These are phyloP conservation scores for Gaeumannomyces tritici DNA, from an alignment of 2,329 filamentous ascomycete genomes.

Conservation along the genomic window DNA sequence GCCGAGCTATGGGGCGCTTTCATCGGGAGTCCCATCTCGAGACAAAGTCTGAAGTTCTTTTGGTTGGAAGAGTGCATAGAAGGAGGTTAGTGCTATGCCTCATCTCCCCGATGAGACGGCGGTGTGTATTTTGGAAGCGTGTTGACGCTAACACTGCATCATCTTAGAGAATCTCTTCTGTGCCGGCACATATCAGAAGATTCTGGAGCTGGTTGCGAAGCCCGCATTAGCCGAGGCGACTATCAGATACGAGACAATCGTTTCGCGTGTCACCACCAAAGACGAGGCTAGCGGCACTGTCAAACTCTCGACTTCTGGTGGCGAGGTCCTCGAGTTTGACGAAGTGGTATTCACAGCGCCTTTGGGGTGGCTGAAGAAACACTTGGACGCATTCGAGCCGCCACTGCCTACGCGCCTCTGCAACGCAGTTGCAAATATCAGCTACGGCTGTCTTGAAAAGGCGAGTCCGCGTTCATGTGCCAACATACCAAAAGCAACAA, in stretches of 20 bases:
- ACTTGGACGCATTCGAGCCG: conserved; percentile 49
- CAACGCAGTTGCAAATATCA: conserved; percentile 52
- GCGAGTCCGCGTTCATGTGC: conserved; percentile 19
- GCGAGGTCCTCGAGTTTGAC: conserved; percentile 45
- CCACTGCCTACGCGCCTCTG: conserved; percentile 45
- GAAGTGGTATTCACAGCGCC: conserved; percentile 60
- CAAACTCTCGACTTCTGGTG: conserved; percentile 34
- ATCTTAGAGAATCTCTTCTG: conserved; percentile 48
- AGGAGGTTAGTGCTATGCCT: conserved; percentile 42
- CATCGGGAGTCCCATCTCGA: conserved; percentile 53
- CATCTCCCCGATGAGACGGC: background rate
- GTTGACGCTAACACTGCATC: background rate
- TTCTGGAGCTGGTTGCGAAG: conserved; percentile 47
- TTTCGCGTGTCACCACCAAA: conserved; percentile 27
- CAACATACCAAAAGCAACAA: background rate
- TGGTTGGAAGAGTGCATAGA: conserved; percentile 73
- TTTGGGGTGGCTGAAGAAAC: conserved; percentile 58
- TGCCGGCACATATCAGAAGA: conserved; percentile 47
- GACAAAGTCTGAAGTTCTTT: conserved; percentile 65
- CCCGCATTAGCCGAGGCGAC: conserved; percentile 45
- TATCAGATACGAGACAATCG: conserved; percentile 40
- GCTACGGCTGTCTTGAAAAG: conserved; percentile 66
- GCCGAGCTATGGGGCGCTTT: conserved; percentile 63
- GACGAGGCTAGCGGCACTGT: conserved; percentile 21
- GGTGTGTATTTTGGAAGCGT: too few species aligned